Percentiles rank a stretch among this genome's conserved stretches.
These are phyloP conservation scores for Hypoxylon sp. DNA, from an alignment of 2,329 filamentous ascomycete species.

Conservation along the genomic window DNA sequence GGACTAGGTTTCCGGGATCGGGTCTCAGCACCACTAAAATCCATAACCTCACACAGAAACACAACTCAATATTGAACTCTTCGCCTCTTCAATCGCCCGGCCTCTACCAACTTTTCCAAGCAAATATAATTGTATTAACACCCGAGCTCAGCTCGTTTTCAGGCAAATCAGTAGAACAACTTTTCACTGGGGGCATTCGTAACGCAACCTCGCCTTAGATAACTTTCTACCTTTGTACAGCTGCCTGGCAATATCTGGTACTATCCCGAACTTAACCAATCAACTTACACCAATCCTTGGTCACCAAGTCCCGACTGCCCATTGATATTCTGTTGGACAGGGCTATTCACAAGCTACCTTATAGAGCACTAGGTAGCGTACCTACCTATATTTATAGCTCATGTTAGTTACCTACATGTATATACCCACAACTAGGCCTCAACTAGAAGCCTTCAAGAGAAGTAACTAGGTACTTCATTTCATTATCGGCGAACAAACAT, in stretches of 20 bases:
- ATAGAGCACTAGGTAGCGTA: background rate
- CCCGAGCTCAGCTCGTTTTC: background rate
- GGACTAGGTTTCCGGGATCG: too few relatives aligned
- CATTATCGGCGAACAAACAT: too few relatives aligned
- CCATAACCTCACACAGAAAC: background rate
- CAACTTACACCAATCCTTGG: conserved; percentile 48
- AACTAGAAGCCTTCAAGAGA: too few relatives aligned
- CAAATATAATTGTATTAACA: background rate
- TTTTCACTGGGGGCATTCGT: background rate
- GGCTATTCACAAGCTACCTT: background rate
- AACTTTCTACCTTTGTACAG: background rate
- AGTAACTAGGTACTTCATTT: too few relatives aligned
- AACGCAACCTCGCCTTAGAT: background rate
- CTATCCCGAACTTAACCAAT: conserved; percentile 43
- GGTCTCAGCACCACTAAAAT: background rate
- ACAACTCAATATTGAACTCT: background rate
- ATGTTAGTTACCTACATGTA: too few relatives aligned
- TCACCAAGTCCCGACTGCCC: background rate
- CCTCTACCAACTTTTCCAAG: background rate
- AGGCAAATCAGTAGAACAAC: background rate
- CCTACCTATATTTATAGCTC: too few relatives aligned
- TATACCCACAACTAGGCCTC: too few relatives aligned
- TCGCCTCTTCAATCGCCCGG: background rate
- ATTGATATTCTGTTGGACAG: background rate
- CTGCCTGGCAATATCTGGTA: background rate